Conservation (phyloP, 306 rosid genomes). For the Lotus japonicus region DNA sequence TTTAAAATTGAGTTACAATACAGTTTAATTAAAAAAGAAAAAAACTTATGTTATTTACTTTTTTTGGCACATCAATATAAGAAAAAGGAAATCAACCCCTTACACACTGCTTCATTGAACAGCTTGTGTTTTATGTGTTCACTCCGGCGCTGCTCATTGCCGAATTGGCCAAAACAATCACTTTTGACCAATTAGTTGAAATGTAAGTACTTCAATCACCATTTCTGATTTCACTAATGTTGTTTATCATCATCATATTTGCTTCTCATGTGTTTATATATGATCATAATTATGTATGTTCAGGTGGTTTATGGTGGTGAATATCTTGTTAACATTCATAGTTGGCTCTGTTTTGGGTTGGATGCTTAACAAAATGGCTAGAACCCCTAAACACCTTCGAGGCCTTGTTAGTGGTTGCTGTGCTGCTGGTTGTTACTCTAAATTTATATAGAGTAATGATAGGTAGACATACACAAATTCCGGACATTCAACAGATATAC, state of each 20-base stretch:
- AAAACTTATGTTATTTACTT: too few species aligned
- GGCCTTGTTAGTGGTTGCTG: constrained; percentile 15
- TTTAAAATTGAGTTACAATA: too few species aligned
- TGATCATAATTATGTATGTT: not conserved
- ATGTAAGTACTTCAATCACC: not conserved
- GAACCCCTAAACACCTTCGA: constrained; percentile 1
- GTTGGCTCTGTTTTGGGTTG: constrained; percentile 10
- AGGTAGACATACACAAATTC: too few species aligned
- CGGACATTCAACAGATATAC: too few species aligned
- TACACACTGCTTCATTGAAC: not conserved
- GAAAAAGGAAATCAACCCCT: too few species aligned
- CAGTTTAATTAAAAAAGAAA: too few species aligned
- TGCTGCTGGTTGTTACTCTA: not conserved
- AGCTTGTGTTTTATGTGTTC: constrained; percentile 11
- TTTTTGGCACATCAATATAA: too few species aligned
- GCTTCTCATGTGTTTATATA: not conserved
- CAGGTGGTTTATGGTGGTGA: constrained; percentile 15
- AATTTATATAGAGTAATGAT: too few species aligned
- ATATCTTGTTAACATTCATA: not conserved
- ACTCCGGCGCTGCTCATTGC: constrained; percentile 6
- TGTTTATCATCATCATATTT: not conserved
- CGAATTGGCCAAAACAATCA: not conserved
- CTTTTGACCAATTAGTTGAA: not conserved
- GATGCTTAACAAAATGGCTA: constrained; percentile 14
- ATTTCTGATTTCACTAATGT: not conserved